Evolutionary conservation across 2,329 filamentous ascomycete species (phyloP).

Genomic region (Alternaria gaisen): DNA sequence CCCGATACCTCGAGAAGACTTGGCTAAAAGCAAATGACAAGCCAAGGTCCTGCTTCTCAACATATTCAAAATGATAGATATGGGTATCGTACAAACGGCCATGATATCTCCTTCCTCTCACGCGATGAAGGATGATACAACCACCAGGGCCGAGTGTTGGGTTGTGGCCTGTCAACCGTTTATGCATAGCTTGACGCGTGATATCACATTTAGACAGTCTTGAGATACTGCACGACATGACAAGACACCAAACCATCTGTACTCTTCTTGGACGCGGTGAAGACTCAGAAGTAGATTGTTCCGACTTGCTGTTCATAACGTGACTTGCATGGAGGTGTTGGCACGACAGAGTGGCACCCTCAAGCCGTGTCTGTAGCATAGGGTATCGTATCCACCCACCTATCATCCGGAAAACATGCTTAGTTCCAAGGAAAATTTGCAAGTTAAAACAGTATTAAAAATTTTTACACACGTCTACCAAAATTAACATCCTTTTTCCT

Average conservation of each 20-base stretch:
- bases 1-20: background rate
- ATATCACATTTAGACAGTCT: background rate
- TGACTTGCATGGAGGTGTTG: background rate
- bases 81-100: background rate
- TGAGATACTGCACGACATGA: too few relatives aligned
- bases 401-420: background rate
- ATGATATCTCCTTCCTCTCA: background rate
- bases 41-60: background rate
- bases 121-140: background rate
- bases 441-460: background rate
- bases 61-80: accelerated
- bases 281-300: accelerated
- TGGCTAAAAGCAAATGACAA: accelerated
- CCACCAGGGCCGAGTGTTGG: background rate
- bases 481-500: background rate
- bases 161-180: background rate
- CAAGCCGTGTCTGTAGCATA: accelerated
- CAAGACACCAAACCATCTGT: background rate
- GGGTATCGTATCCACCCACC: background rate
- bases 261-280: accelerated
- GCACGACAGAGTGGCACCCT: accelerated
- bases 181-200: background rate
- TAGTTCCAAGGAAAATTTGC: background rate
- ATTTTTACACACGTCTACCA: background rate
- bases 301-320: background rate